Conservation (phyloP, 2,329 filamentous ascomycete species). For the Cytospora schulzeri region DNA sequence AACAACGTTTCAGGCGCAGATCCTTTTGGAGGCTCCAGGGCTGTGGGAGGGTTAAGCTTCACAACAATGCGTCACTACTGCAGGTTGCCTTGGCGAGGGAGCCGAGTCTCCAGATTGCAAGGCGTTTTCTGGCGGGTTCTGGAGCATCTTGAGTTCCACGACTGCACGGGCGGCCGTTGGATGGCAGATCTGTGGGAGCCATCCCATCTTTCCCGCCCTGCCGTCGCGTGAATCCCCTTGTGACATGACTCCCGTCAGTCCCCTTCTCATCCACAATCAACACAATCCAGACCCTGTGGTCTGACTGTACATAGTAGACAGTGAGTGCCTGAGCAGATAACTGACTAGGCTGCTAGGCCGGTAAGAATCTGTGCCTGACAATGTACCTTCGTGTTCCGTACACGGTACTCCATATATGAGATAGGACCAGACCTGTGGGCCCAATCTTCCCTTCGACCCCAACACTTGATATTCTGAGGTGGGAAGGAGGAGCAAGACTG, state of each 20-base stretch:
- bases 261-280: constrained; percentile 2
- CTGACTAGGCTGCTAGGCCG: constrained; percentile 12
- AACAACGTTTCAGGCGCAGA: neutral
- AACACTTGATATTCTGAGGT: constrained; percentile 1
- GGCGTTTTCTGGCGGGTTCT: constrained; percentile 6
- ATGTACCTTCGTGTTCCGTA: neutral
- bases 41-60: neutral
- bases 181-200: neutral
- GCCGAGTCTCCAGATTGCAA: neutral
- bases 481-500: neutral
- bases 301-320: neutral
- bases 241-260: neutral
- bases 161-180: neutral
- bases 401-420: neutral
- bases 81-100: constrained; percentile 5
- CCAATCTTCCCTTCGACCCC: neutral
- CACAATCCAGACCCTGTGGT: constrained; percentile 2
- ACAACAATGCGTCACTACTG: constrained; percentile 11
- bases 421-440: constrained; percentile 9
- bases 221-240: too few relatives aligned
- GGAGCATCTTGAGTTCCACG: constrained; percentile 4
- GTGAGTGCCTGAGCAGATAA: too few relatives aligned
- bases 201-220: neutral
- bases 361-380: constrained; percentile 14
- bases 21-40: neutral